phyloP scores from a whole-genome alignment of 1,284 basidiomycete species.

The Austroboletus novae-zelandiae region DNA sequence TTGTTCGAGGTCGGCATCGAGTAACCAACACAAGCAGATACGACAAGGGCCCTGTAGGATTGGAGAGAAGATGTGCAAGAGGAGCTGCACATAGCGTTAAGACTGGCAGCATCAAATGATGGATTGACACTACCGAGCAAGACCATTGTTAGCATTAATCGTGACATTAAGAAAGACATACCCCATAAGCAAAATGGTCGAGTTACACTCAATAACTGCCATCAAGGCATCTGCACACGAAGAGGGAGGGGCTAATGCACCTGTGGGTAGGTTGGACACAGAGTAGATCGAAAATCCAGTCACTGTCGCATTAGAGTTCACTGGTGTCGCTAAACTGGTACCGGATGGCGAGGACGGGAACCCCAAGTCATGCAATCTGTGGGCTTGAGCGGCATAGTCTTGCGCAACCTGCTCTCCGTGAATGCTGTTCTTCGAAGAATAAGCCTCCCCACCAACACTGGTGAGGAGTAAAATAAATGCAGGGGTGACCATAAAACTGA shows the following conservation, averaged over 20 bases:
- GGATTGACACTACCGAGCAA: no score
- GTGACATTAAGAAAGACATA: no score
- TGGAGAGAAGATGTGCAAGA: conserved; percentile 1
- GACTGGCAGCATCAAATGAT: no score
- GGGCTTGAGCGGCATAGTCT: background rate
- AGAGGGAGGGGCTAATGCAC: background rate
- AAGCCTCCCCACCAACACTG: background rate
- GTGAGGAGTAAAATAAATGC: background rate
- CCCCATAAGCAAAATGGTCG: no score
- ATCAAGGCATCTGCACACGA: no score
- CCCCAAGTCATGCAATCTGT: background rate
- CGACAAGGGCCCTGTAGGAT: background rate
- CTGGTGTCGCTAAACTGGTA: no score
- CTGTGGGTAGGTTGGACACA: background rate
- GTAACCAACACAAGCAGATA: background rate
- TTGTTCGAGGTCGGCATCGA: conserved; percentile 1
- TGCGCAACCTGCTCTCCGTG: conserved; percentile 1
- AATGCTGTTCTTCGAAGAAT: background rate
- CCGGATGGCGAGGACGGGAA: background rate
- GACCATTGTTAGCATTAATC: no score
- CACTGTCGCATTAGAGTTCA: no score
- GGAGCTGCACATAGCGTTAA: background rate
- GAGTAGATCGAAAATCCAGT: conserved; percentile 1
- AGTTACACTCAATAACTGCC: no score
- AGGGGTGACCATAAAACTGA: background rate